Conservation (phyloP, 768 basidiomycete genomes). For the Hericium erinaceus region DNA sequence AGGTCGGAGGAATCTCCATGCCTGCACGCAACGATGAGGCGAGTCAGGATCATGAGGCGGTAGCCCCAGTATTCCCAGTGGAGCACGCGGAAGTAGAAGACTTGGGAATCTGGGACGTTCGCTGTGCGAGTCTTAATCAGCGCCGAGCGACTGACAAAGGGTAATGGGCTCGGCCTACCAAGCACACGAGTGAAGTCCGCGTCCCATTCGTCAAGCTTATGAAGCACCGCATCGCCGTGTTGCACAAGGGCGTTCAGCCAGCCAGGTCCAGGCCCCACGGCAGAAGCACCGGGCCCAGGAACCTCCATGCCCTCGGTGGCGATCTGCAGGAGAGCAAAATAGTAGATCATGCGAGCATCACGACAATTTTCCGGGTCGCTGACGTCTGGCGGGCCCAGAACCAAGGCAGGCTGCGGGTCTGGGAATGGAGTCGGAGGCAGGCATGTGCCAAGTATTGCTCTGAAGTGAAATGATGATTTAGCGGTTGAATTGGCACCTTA, state of each 20-base stretch:
- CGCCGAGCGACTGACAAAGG: neutral
- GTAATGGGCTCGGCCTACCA: neutral
- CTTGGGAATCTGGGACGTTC: neutral
- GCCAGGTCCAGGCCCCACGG: neutral
- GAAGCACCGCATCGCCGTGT: neutral
- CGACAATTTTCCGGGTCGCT: neutral
- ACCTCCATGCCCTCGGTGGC: neutral
- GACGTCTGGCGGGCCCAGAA: neutral
- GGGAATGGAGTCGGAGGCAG: neutral
- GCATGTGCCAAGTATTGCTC: neutral
- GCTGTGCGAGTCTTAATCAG: neutral
- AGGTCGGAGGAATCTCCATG: neutral
- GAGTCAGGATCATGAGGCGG: neutral
- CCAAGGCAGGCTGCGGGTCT: neutral
- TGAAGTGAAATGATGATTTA: neutral
- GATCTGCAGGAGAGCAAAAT: neutral
- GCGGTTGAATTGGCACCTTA: neutral
- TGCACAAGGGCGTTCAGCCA: neutral
- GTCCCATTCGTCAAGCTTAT: neutral
- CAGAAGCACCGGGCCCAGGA: neutral
- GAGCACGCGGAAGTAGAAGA: neutral
- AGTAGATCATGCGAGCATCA: neutral
- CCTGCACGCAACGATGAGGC: neutral
- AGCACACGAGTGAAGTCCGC: neutral
- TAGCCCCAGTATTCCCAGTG: neutral